Evolutionary conservation across 371 early-diverging fungal genomes (phyloP).

Genomic region (Mortierella sp.): DNA sequence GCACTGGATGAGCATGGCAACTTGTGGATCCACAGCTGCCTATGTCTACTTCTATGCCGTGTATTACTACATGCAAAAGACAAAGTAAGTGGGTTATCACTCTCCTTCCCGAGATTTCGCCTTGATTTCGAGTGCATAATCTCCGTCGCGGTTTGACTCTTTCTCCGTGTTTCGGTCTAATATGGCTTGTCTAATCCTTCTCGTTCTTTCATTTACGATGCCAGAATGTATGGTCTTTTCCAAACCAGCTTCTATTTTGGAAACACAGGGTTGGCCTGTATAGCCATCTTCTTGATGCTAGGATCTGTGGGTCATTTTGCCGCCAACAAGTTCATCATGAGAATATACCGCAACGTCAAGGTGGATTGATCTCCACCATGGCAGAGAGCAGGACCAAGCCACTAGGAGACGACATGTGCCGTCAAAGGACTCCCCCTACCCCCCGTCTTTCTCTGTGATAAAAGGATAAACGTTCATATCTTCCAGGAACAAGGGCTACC

Average conservation of each 20-base stretch:
- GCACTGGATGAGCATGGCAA: constrained; percentile 86
- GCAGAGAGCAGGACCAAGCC: too few relatives aligned
- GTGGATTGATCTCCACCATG: too few relatives aligned
- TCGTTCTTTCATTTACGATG: background rate
- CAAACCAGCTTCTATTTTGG: constrained; percentile 88
- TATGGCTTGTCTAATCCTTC: background rate
- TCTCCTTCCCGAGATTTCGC: too few relatives aligned
- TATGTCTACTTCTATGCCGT: constrained; percentile 86
- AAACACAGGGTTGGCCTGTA: constrained; percentile 74
- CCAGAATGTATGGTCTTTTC: constrained; percentile 85
- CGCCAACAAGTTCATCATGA: constrained; percentile 70
- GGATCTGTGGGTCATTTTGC: constrained; percentile 77
- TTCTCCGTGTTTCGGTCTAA: too few relatives aligned
- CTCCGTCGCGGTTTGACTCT: too few relatives aligned
- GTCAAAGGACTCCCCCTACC: too few relatives aligned
- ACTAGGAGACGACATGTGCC: too few relatives aligned
- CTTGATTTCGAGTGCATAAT: too few relatives aligned
- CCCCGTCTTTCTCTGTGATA: too few relatives aligned
- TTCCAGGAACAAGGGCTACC: too few relatives aligned
- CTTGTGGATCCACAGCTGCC: constrained; percentile 79
- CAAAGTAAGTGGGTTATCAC: constrained; percentile 64
- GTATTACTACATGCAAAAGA: constrained; percentile 79
- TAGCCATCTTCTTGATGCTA: constrained; percentile 76
- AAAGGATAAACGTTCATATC: too few relatives aligned
- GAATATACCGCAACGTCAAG: constrained; percentile 80